Base-by-base conservation (phyloP, 495 filamentous ascomycete genomes). In the Lophium mytilinum region DNA sequence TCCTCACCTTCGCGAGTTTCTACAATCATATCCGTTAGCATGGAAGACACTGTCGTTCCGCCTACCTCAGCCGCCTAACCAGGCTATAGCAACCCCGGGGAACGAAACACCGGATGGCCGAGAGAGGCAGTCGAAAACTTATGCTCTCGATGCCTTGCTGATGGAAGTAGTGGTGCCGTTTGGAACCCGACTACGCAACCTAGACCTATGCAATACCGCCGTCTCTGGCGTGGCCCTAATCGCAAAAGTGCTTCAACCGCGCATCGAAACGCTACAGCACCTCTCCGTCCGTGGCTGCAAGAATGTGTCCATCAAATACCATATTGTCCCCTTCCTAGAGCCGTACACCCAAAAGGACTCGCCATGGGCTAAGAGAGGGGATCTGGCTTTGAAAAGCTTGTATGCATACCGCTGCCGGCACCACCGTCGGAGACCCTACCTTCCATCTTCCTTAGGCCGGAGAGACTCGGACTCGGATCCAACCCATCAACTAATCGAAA, bases 221-320 rank as follows among this genome's bases (percentile, higher is more conserved):
- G 79, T 83, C 21, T 78, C 76, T 19, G 80, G 81, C 3, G 73
- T 77, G 55, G 77, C 77, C 37, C 71, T 84, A 33, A 76, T 75
- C 11, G 75, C 74, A 35, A 79, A 69, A 3, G 77, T 84, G 21
- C 65, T 83, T 46, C 71, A 77, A 48, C 69, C 75, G n/a, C 74
- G 78, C 35, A 71, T 75, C 30, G 73, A 76, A 50, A 79, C 77
- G 0, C 59, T 84, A 51, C 74, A 80, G 61, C 80, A 84, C 58
- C 71, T 84, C 17, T 84, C 80, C 5, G 76, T 83, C 37, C 76
- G 81, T 9, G 81, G 80, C 8, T 84, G 81, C 74, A 83, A 84
- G 66, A 81, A 84, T 68, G 81, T 84, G 34, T 83, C 80, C 15
- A 70, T 84, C 47, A 84, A 84, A 66, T 84, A 84, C 60, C 80